A percentile compares a stretch with the other conserved stretches of the same genome.
These are phyloP conservation scores for Oryza meyeriana DNA, from an alignment of 176 grass and related monocot species.

Conservation along the genomic window DNA sequence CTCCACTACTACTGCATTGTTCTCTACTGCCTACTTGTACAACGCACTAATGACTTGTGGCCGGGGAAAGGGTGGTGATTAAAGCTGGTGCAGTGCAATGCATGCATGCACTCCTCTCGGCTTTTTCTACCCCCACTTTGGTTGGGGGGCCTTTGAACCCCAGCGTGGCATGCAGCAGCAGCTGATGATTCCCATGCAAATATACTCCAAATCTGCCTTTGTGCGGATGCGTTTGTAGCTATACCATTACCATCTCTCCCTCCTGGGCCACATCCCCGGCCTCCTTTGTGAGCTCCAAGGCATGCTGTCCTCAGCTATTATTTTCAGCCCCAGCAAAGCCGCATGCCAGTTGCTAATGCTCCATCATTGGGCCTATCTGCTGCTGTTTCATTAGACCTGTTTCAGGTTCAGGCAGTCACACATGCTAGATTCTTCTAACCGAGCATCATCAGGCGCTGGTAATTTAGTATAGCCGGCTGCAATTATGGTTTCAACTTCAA, in stretches of 20 bases:
- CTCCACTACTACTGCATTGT: not conserved
- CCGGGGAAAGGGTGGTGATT: slow-evolving; percentile 31
- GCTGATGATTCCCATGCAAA: slow-evolving; percentile 40
- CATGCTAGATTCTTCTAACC: not conserved
- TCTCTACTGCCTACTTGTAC: not conserved
- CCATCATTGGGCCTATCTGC: not conserved
- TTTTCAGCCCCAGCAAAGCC: not conserved
- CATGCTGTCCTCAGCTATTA: slow-evolving; percentile 21
- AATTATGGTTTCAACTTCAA: not conserved
- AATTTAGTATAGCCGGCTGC: not conserved
- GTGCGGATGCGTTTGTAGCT: not conserved
- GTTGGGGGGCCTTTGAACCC: slow-evolving; percentile 19
- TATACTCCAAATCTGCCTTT: slow-evolving; percentile 23
- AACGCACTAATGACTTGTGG: slow-evolving; percentile 30
- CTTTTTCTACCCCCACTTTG: slow-evolving; percentile 26
- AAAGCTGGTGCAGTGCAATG: slow-evolving; percentile 18
- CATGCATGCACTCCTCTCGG: not conserved
- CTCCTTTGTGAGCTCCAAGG: slow-evolving; percentile 25
- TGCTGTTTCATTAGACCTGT: not conserved
- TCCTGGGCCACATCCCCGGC: slow-evolving; percentile 9
- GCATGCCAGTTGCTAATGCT: not conserved
- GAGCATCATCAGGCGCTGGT: not conserved
- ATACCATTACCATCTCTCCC: not conserved
- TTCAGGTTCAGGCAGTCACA: not conserved
- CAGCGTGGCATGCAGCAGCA: slow-evolving; percentile 7